Evolutionary conservation across 331 rosid species (phyloP).

Genomic region (Pyracantha coccinea): DNA sequence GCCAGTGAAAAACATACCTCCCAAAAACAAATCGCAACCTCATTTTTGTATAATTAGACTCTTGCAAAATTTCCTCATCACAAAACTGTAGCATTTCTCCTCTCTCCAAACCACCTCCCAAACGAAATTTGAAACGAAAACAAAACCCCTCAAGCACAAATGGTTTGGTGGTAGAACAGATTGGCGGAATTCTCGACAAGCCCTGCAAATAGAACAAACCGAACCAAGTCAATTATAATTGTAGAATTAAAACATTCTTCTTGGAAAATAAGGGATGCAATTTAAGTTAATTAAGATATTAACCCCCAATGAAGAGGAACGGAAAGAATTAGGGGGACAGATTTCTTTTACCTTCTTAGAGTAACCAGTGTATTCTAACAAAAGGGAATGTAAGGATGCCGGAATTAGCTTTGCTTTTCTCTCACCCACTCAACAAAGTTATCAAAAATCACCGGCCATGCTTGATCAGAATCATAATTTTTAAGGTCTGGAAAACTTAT

Average conservation of each 20-base stretch:
- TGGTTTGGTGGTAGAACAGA: not conserved
- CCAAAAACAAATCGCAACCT: not conserved
- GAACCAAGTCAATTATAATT: not conserved
- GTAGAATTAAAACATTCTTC: not conserved
- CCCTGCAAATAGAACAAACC: constrained; percentile 1
- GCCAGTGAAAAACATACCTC: not conserved
- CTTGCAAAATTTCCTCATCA: not conserved
- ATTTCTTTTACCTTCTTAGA: not conserved
- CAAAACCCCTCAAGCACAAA: not conserved
- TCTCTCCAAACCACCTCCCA: not conserved
- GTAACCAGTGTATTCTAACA: not conserved
- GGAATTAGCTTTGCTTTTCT: constrained; percentile 12
- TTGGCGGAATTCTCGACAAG: not conserved
- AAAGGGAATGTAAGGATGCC: not conserved
- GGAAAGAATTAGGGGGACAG: not conserved
- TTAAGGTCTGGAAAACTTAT: constrained; percentile 41
- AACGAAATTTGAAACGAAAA: not conserved
- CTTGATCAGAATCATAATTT: constrained; percentile 41
- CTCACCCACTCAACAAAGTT: constrained; percentile 59
- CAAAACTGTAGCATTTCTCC: not conserved
- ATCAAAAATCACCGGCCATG: constrained; percentile 68
- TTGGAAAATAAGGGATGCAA: not conserved
- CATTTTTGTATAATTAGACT: not conserved
- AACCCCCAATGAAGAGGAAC: not conserved
- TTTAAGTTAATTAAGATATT: not conserved